These are phyloP conservation scores for Hypoxylon sp. DNA, from an alignment of 2,329 filamentous ascomycete species.

Conservation along the genomic window DNA sequence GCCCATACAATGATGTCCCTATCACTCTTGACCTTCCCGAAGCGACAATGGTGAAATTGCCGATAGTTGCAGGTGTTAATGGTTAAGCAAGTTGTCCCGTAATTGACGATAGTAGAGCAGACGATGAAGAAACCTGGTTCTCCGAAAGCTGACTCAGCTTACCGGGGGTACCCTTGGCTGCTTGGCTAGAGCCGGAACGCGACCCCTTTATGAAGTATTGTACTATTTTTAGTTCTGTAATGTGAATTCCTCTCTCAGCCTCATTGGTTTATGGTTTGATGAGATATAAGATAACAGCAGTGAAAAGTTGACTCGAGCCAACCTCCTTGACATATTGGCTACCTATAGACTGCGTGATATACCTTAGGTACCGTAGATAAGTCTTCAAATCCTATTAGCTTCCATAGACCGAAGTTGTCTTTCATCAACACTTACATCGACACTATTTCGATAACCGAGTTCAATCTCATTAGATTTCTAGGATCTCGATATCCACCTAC, in stretches of 20 bases:
- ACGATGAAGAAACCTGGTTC: neutral
- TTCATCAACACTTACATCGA: neutral
- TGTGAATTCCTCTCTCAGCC: neutral
- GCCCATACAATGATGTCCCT: neutral
- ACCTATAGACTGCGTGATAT: neutral
- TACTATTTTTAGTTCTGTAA: slow-evolving; percentile 4
- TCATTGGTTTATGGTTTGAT: neutral
- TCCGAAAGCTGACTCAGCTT: slow-evolving; percentile 15
- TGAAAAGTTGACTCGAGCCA: neutral
- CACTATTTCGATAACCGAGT: slow-evolving; percentile 11
- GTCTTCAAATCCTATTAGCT: neutral
- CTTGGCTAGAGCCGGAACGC: neutral
- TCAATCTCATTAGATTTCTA: slow-evolving; percentile 21
- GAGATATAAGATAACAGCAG: neutral
- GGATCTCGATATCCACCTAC: slow-evolving; percentile 33
- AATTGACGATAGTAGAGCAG: neutral
- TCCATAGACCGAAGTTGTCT: neutral
- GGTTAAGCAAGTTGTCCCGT: neutral
- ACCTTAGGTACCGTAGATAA: too few relatives aligned
- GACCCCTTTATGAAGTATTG: slow-evolving; percentile 2
- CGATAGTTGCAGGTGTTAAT: neutral
- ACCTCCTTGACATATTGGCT: neutral
- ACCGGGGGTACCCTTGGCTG: neutral
- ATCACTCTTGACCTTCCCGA: neutral
- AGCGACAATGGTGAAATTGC: neutral